phyloP scores from a whole-genome alignment of 148 eudicot species.

The Fagopyrum tataricum region DNA sequence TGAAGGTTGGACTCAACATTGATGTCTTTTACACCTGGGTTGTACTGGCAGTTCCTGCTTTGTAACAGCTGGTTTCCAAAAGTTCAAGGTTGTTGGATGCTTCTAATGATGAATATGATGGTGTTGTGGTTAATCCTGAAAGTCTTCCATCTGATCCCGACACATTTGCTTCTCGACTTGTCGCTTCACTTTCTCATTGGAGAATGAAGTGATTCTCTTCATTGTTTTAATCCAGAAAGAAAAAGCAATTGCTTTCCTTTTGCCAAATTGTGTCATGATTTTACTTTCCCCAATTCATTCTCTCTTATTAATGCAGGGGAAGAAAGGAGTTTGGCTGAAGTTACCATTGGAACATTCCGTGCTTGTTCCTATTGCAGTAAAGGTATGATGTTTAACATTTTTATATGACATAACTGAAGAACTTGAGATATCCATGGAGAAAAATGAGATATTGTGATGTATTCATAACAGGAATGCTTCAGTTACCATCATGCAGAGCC shows the following conservation, averaged over 20 bases:
- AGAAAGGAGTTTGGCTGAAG: constrained; percentile 90
- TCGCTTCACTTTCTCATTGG: constrained; percentile 65
- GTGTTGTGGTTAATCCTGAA: constrained; percentile 55
- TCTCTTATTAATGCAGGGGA: constrained; percentile 39
- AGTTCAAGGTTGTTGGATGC: constrained; percentile 37
- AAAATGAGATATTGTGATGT: background rate
- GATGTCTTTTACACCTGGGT: background rate
- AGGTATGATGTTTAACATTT: constrained; percentile 28
- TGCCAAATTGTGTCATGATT: background rate
- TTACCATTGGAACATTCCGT: constrained; percentile 56
- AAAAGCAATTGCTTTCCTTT: background rate
- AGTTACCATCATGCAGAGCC: constrained; percentile 78
- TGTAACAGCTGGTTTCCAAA: constrained; percentile 19
- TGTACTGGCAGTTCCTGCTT: background rate
- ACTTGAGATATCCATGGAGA: background rate
- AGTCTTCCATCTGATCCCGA: constrained; percentile 49
- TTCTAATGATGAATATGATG: constrained; percentile 74
- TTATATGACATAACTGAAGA: background rate
- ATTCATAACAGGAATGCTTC: constrained; percentile 56
- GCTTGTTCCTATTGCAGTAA: constrained; percentile 72
- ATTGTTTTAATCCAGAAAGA: too few species aligned
- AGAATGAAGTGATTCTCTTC: constrained; percentile 30
- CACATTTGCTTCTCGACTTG: constrained; percentile 50
- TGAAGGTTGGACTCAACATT: constrained; percentile 49
- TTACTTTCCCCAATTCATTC: background rate